These are phyloP conservation scores for Sophora flavescens DNA, from an alignment of 306 rosid species.

Conservation along the genomic window DNA sequence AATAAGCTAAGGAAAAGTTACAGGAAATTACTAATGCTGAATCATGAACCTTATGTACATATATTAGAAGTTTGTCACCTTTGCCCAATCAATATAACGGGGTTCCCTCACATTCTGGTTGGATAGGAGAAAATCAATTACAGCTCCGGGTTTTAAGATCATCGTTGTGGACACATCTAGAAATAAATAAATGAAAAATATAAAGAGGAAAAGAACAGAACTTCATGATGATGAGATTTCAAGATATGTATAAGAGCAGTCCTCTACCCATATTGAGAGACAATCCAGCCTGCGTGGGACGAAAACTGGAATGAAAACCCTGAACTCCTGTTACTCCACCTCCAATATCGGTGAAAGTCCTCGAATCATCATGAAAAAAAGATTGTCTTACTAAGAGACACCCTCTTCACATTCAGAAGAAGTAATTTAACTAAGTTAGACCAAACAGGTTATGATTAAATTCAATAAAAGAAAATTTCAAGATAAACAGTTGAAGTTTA, in stretches of 20 bases:
- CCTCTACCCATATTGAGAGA: conserved; percentile 89
- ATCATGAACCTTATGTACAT: conserved; percentile 41
- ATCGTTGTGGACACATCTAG: conserved; percentile 87
- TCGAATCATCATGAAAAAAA: conserved; percentile 76
- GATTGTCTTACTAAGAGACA: conserved; percentile 92
- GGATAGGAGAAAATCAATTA: conserved; percentile 74
- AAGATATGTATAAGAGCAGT: conserved; percentile 17
- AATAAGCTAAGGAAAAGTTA: neutral
- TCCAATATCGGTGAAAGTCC: conserved; percentile 78
- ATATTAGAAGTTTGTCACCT: conserved; percentile 60
- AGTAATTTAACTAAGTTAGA: conserved; percentile 43
- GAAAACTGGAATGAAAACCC: conserved; percentile 91
- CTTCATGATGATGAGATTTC: conserved; percentile 29
- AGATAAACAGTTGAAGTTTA: conserved; percentile 30
- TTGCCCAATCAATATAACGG: conserved; percentile 80
- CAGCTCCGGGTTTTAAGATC: conserved; percentile 86
- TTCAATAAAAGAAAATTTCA: conserved; percentile 35
- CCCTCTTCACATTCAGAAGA: conserved; percentile 66
- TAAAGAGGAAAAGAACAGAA: conserved; percentile 12
- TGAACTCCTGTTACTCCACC: conserved; percentile 77
- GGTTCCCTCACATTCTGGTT: conserved; percentile 81
- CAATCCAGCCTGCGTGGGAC: conserved; percentile 69
- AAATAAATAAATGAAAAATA: conserved; percentile 33
- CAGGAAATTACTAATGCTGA: conserved; percentile 24
- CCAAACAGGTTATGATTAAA: conserved; percentile 21